Conservation (phyloP, 2,329 filamentous ascomycete species). For the Aspergillus chevalieri region DNA sequence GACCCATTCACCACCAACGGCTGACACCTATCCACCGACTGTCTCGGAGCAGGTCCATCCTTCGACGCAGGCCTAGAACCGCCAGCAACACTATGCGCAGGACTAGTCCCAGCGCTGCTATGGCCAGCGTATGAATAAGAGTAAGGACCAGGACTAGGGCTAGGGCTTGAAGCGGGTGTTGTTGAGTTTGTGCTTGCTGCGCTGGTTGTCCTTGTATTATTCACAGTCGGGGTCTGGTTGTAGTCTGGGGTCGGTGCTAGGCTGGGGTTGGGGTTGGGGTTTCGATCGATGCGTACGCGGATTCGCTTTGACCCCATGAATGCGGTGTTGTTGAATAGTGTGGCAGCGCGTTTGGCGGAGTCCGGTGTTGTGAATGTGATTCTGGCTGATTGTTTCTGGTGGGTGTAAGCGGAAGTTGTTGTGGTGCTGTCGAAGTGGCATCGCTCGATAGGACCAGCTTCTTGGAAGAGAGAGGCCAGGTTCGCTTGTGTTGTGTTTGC, state of each 20-base stretch:
- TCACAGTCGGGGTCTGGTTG: not conserved
- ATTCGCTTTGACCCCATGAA: slow-evolving; percentile 26
- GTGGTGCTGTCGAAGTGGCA: slow-evolving; percentile 24
- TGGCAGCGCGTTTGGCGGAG: slow-evolving; percentile 30
- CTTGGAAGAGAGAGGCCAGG: slow-evolving; percentile 23
- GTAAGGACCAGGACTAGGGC: not conserved
- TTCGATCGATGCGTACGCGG: slow-evolving; percentile 26
- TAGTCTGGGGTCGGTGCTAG: not conserved
- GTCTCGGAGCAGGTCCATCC: not conserved
- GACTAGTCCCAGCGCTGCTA: not conserved
- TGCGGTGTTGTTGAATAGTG: slow-evolving; percentile 26
- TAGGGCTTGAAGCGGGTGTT: not conserved
- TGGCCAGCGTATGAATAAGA: not conserved
- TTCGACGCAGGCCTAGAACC: not conserved
- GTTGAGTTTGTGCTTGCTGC: not conserved
- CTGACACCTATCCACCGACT: slow-evolving; percentile 13
- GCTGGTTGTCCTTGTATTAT: not conserved
- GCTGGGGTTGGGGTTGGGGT: not conserved
- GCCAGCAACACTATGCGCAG: not conserved
- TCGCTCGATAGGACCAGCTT: slow-evolving; percentile 24
- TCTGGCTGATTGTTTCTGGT: slow-evolving; percentile 20
- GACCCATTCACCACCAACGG: slow-evolving; percentile 32
- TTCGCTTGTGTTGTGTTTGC: slow-evolving; percentile 22
- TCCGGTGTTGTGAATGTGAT: slow-evolving; percentile 28
- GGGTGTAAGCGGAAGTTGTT: not conserved